Percentiles rank a stretch among this genome's conserved stretches.
Evolutionary conservation across 1,284 basidiomycete genomes (phyloP).

Genomic region (Boletus sp.): DNA sequence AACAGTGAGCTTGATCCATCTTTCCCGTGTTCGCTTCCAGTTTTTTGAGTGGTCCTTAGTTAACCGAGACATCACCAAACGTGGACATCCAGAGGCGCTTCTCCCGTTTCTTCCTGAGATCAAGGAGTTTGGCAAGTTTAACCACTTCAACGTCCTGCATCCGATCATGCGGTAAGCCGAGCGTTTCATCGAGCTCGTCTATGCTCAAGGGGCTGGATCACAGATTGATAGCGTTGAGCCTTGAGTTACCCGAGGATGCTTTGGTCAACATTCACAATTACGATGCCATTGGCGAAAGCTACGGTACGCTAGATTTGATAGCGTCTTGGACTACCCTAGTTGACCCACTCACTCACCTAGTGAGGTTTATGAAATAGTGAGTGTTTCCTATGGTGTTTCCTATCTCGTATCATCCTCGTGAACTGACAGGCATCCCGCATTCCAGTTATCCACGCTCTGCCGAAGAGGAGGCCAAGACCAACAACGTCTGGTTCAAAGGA

Average conservation of each 20-base stretch:
- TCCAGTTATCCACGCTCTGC: conserved; percentile 41
- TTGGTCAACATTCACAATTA: conserved; percentile 51
- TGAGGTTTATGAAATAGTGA: conserved; percentile 50
- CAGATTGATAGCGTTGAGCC: conserved; percentile 51
- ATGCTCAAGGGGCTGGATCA: background rate
- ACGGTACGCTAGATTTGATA: conserved; percentile 33
- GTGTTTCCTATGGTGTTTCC: conserved; percentile 12
- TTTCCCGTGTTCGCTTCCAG: background rate
- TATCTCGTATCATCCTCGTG: background rate
- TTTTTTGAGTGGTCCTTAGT: conserved; percentile 34
- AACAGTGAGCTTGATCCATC: conserved; percentile 38
- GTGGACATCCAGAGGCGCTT: conserved; percentile 45
- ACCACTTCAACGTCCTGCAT: conserved; percentile 44
- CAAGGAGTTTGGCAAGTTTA: conserved; percentile 46
- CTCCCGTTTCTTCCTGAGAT: conserved; percentile 59
- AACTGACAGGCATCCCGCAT: background rate
- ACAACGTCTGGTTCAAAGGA: conserved; percentile 58
- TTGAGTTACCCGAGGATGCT: conserved; percentile 57
- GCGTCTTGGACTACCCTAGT: background rate
- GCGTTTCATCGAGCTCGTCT: background rate
- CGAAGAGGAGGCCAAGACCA: conserved; percentile 53
- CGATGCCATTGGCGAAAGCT: conserved; percentile 41
- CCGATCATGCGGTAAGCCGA: conserved; percentile 44
- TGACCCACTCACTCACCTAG: conserved; percentile 26
- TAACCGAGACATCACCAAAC: conserved; percentile 44